A percentile compares a stretch with the other conserved stretches of the same genome.
Evolutionary conservation across 768 basidiomycete genomes (phyloP).

Genomic region (Pulveroboletus sp.): DNA sequence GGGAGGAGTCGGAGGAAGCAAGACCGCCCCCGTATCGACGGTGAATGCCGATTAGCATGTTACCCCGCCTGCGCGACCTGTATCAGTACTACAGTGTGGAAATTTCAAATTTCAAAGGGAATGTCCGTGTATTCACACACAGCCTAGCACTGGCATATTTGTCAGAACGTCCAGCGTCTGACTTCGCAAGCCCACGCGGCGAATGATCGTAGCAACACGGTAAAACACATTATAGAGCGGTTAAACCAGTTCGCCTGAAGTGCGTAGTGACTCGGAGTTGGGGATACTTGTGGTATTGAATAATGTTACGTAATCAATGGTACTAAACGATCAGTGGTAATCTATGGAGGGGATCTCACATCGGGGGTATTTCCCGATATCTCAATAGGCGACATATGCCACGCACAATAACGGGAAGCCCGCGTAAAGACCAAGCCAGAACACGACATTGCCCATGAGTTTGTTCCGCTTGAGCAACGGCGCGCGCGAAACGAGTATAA

Average conservation of each 20-base stretch:
- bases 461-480: conserved; percentile 79
- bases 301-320: neutral
- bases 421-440: conserved; percentile 89
- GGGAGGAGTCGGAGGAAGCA: neutral
- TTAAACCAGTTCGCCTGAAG: no score
- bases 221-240: neutral
- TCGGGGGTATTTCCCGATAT: conserved; percentile 1
- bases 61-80: no score
- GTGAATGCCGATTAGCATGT: no score
- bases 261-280: neutral
- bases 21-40: no score
- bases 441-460: conserved; percentile 78
- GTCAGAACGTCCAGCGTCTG: no score
- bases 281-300: no score
- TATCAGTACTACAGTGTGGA: no score
- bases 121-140: no score
- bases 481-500: conserved; percentile 77
- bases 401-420: conserved; percentile 94
- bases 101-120: no score
- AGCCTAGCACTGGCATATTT: no score
- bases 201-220: neutral
- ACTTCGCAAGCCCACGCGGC: no score
- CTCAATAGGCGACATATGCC: conserved; percentile 55
- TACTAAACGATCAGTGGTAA: neutral
- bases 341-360: conserved; percentile 4